Conservation (phyloP, 768 basidiomycete species). For the Boletus insuetus region DNA sequence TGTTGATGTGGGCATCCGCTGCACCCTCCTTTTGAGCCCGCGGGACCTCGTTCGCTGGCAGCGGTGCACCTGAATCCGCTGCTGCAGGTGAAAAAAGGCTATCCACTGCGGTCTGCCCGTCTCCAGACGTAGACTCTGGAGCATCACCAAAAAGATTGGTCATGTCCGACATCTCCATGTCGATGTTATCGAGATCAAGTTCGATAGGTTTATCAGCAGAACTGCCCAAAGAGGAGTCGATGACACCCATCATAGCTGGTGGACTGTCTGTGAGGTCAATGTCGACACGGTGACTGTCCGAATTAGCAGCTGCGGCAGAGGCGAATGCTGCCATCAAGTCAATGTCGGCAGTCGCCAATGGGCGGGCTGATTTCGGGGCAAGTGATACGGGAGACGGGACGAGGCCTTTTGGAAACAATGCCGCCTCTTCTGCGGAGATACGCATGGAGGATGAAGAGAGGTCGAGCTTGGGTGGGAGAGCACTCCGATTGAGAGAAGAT, state of each 20-base stretch:
- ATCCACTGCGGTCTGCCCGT: conserved; percentile 38
- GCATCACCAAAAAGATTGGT: conserved; percentile 55
- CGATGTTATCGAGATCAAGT: conserved; percentile 67
- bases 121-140: conserved; percentile 34
- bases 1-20: conserved; percentile 27
- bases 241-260: conserved; percentile 19
- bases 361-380: conserved; percentile 74
- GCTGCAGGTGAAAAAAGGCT: conserved; percentile 52
- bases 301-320: conserved; percentile 37
- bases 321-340: conserved; percentile 67
- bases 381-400: conserved; percentile 74
- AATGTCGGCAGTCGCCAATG: conserved; percentile 52
- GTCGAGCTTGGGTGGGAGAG: conserved; percentile 75
- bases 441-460: conserved; percentile 68
- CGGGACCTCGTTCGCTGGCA: conserved; percentile 13
- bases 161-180: conserved; percentile 55
- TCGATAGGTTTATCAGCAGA: conserved; percentile 83
- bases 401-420: conserved; percentile 56
- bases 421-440: conserved; percentile 60
- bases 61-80: conserved; percentile 18
- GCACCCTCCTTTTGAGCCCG: conserved; percentile 19
- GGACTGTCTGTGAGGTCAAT: conserved; percentile 57
- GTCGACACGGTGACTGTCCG: conserved; percentile 36
- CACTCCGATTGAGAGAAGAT: conserved; percentile 72
- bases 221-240: conserved; percentile 45